phyloP scores from a whole-genome alignment of 2,329 filamentous ascomycete genomes.

The Huntiella bhutanensis region DNA sequence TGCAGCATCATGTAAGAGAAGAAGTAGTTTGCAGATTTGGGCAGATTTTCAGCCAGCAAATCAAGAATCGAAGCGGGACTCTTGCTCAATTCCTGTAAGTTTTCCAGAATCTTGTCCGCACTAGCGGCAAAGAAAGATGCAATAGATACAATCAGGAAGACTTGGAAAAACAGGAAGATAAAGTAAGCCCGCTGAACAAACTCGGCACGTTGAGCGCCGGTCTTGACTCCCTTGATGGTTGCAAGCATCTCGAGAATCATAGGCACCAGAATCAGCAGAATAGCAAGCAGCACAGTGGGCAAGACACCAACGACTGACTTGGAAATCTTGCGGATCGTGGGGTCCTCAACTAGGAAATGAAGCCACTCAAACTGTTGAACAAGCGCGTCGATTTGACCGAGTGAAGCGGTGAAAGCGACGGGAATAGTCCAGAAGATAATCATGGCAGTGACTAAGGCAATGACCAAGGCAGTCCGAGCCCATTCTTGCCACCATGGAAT shows the following conservation, averaged over 20 bases:
- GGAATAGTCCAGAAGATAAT: conserved; percentile 80
- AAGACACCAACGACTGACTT: conserved; percentile 64
- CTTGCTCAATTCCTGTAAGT: conserved; percentile 29
- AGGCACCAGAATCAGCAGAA: conserved; percentile 67
- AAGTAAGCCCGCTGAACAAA: conserved; percentile 92
- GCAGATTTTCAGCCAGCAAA: conserved; percentile 59
- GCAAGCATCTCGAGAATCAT: conserved; percentile 59
- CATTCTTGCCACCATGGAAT: conserved; percentile 88
- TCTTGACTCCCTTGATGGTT: conserved; percentile 59
- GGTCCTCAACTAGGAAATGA: conserved; percentile 42
- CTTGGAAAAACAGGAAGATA: conserved; percentile 78
- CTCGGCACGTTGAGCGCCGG: conserved; percentile 57
- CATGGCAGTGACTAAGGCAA: conserved; percentile 50
- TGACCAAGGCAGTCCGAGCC: conserved; percentile 47
- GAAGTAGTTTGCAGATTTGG: conserved; percentile 85
- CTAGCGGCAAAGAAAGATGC: conserved; percentile 51
- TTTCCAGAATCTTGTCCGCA: conserved; percentile 41
- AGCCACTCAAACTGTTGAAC: conserved; percentile 51
- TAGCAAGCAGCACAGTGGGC: conserved; percentile 55
- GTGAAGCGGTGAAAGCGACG: conserved; percentile 66
- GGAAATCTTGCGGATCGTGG: conserved; percentile 39
- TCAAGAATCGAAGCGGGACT: conserved; percentile 42
- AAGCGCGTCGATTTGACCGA: conserved; percentile 60
- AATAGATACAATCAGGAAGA: conserved; percentile 84
- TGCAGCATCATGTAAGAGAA: conserved; percentile 98